These are phyloP conservation scores for Chrysanthemum seticuspe DNA, from an alignment of 129 eudicot genomes.

Conservation along the genomic window DNA sequence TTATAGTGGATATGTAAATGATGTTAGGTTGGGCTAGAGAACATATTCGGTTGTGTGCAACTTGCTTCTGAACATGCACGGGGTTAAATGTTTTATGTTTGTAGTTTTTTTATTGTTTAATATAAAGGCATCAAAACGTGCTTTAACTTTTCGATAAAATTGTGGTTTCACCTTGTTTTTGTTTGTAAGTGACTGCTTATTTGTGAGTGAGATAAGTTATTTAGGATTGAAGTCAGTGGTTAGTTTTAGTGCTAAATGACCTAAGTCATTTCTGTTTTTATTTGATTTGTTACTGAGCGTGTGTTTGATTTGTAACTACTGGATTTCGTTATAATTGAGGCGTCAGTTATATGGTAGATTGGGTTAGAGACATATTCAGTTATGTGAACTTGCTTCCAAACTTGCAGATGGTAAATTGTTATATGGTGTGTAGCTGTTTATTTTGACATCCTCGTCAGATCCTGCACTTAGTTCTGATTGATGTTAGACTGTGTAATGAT, in stretches of 20 bases:
- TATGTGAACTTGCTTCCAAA: too few species aligned
- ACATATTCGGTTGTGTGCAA: slow-evolving; percentile 3
- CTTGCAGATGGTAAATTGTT: too few species aligned
- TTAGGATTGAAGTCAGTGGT: not conserved
- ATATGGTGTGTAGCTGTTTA: not conserved
- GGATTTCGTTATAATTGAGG: too few species aligned
- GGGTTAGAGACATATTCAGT: too few species aligned
- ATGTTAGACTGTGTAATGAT: slow-evolving; percentile 90
- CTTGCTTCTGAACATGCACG: not conserved
- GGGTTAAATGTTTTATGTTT: not conserved
- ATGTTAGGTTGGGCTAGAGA: not conserved
- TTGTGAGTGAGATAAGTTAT: too few species aligned
- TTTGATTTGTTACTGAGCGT: not conserved
- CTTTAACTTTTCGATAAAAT: not conserved
- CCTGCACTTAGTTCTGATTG: slow-evolving; percentile 52
- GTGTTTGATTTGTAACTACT: not conserved
- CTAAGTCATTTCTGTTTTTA: not conserved
- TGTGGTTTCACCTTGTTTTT: not conserved
- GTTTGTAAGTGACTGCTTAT: not conserved
- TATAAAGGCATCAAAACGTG: not conserved
- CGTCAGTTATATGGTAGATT: not conserved
- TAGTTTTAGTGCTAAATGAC: not conserved
- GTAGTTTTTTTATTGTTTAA: not conserved
- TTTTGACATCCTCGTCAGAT: too few species aligned
- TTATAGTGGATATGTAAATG: not conserved